Base-by-base conservation (phyloP, 2,329 filamentous ascomycete genomes). In the Colletotrichum lentis region DNA sequence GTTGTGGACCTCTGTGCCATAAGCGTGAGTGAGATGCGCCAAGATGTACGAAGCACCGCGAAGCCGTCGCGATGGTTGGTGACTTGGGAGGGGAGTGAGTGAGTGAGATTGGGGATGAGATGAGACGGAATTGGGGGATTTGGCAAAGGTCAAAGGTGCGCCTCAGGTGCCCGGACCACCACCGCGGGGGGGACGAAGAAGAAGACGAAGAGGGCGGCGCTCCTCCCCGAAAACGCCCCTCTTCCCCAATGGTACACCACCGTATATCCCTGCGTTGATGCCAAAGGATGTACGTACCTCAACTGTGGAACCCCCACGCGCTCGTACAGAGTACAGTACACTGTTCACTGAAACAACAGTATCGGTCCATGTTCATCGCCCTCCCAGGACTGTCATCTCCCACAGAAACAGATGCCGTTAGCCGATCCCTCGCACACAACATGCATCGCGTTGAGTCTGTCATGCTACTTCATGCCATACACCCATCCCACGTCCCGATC, bases 201-300 rank as follows among this genome's bases (percentile, higher is more conserved):
- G 49, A 20, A 35, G 4, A 18, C 5, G 44, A 18, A 4, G 39
- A 18, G 27, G 16, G 4, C 10, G 16, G 4, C 10, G 43, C 41
- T 59, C 44, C 39, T 67, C 46, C 46, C 53, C 62, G 49, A 60
- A 64, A 63, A 57, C 3, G 27, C 39, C 64, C 44, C 41, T 31
- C 55, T 60, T 68, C 55, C 62, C 62, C 65, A 54, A 3, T 3
- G 24, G 24, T 46, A 64, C 60, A n/a, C n/a, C n/a, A n/a, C n/a
- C n/a, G n/a, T n/a, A n/a, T n/a, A 39, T 52, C 39, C 49, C 52
- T 20, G 37, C 16, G 6, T 14, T 10, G 7, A 10, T 35, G 8
- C 8, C 8, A 35, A 3, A 35, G 31, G 31, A 35, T 10, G 31
- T 35, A 35, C 31, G 31, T 35, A 35, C 8, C 31, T 35, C 31